A percentile compares a stretch with the other conserved stretches of the same genome.
These are phyloP conservation scores for Quercus rubra DNA, from an alignment of 306 rosid species.

Conservation along the genomic window DNA sequence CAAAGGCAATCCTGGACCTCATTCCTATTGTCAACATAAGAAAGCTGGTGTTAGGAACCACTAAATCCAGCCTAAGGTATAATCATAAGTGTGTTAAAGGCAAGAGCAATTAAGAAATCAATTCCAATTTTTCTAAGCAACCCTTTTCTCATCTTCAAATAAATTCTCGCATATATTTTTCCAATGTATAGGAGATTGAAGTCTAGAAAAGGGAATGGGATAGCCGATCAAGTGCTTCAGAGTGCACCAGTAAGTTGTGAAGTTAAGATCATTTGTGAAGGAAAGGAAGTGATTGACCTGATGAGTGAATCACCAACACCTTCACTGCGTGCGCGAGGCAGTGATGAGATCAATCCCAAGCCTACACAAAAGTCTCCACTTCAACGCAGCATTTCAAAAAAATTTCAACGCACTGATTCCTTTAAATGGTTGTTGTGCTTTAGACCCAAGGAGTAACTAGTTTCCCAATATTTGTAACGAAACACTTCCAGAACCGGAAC, in stretches of 20 bases:
- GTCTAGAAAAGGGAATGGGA: constrained; percentile 58
- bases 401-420: constrained; percentile 29
- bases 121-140: background rate
- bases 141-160: background rate
- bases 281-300: constrained; percentile 42
- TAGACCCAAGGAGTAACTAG: constrained; percentile 18
- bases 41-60: constrained; percentile 62
- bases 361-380: constrained; percentile 2
- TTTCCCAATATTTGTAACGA: too few relatives aligned
- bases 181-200: constrained; percentile 48
- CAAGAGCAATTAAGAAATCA: background rate
- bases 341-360: constrained; percentile 27
- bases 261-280: constrained; percentile 64
- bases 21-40: constrained; percentile 59
- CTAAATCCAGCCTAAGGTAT: constrained; percentile 64
- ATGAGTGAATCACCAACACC: constrained; percentile 7
- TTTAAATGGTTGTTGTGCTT: constrained; percentile 67
- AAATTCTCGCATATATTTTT: background rate
- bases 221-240: constrained; percentile 58
- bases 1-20: constrained; percentile 64
- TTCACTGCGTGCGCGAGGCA: constrained; percentile 32
- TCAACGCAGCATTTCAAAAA: background rate
- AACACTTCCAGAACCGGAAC: background rate
- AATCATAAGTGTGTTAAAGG: background rate
- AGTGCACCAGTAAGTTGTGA: constrained; percentile 56